Percentiles rank a stretch among this genome's conserved stretches.
Conservation (phyloP, 2,329 filamentous ascomycete species). For the Cladosporium colombiae region DNA sequence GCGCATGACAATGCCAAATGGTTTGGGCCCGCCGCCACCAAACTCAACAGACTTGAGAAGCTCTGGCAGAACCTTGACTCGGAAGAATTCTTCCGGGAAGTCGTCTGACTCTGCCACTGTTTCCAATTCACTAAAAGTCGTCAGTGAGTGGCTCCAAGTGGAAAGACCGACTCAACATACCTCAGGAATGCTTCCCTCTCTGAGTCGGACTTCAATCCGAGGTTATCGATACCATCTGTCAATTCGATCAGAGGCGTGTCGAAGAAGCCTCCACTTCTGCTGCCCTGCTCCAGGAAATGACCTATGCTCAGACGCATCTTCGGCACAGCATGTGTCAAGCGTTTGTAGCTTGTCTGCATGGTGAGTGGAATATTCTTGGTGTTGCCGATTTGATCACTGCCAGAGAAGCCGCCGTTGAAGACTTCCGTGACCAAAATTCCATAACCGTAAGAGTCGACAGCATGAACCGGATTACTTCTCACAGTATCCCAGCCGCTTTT, state of each 20-base stretch:
- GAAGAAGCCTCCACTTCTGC: conserved; percentile 80
- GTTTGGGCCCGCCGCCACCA: conserved; percentile 89
- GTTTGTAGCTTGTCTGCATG: conserved; percentile 91
- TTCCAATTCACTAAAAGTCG: conserved; percentile 67
- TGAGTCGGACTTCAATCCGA: conserved; percentile 81
- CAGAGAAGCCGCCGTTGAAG: conserved; percentile 81
- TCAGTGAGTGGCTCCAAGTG: conserved; percentile 11
- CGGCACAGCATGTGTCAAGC: conserved; percentile 83
- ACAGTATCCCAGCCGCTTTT: conserved; percentile 90
- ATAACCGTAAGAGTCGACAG: conserved; percentile 84
- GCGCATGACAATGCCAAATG: conserved; percentile 84
- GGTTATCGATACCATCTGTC: conserved; percentile 87
- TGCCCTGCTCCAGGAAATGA: conserved; percentile 88
- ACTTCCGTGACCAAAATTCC: conserved; percentile 84
- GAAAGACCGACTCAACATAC: conserved; percentile 43
- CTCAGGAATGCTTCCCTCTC: conserved; percentile 84
- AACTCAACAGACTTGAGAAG: conserved; percentile 99
- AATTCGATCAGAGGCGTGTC: conserved; percentile 89
- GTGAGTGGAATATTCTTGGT: conserved; percentile 81
- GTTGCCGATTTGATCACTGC: conserved; percentile 77
- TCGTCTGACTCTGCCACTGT: conserved; percentile 73
- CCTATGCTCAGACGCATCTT: conserved; percentile 82
- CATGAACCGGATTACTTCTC: conserved; percentile 76
- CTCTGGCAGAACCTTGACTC: conserved; percentile 93
- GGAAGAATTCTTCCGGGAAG: conserved; percentile 97